Evolutionary conservation across 805 yeast genomes (phyloP).

Genomic region (Candida odintsovae): DNA sequence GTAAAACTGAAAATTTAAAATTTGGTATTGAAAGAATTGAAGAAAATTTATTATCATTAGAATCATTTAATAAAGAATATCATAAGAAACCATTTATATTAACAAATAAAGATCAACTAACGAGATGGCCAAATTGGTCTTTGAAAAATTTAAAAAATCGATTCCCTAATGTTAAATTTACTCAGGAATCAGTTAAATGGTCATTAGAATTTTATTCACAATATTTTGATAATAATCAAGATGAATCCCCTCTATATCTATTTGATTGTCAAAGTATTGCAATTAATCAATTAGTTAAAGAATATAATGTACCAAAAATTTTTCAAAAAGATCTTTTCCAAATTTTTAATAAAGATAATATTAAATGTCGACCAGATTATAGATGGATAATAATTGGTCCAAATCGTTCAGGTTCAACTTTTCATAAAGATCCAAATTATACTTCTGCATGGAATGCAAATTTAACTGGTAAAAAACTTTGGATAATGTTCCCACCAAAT

Average conservation of each 20-base stretch:
- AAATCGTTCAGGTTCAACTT: slow-evolving; percentile 75
- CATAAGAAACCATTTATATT: slow-evolving; percentile 62
- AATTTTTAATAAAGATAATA: slow-evolving; percentile 30
- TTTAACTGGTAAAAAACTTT: slow-evolving; percentile 66
- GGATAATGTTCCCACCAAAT: slow-evolving; percentile 85
- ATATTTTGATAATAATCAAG: slow-evolving; percentile 56
- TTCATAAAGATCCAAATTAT: slow-evolving; percentile 88
- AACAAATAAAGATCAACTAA: slow-evolving; percentile 20
- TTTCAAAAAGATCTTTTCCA: slow-evolving; percentile 59
- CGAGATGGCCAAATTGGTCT: slow-evolving; percentile 71
- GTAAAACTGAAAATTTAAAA: slow-evolving; percentile 19
- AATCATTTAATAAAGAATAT: slow-evolving; percentile 41
- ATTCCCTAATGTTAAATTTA: slow-evolving; percentile 58
- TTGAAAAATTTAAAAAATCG: slow-evolving; percentile 40
- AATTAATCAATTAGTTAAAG: slow-evolving; percentile 46
- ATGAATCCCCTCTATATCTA: slow-evolving; percentile 80
- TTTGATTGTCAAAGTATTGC: slow-evolving; percentile 80
- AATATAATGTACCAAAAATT: slow-evolving; percentile 47
- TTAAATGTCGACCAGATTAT: slow-evolving; percentile 71
- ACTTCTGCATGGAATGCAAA: slow-evolving; percentile 91
- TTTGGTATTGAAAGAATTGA: slow-evolving; percentile 46
- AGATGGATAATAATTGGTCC: slow-evolving; percentile 93
- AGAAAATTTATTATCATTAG: slow-evolving; percentile 37
- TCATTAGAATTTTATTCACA: slow-evolving; percentile 51
- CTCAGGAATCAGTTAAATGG: slow-evolving; percentile 88